phyloP scores from a whole-genome alignment of 225 moss, liverwort and hornwort genomes.

The Marchantia polymorpha region DNA sequence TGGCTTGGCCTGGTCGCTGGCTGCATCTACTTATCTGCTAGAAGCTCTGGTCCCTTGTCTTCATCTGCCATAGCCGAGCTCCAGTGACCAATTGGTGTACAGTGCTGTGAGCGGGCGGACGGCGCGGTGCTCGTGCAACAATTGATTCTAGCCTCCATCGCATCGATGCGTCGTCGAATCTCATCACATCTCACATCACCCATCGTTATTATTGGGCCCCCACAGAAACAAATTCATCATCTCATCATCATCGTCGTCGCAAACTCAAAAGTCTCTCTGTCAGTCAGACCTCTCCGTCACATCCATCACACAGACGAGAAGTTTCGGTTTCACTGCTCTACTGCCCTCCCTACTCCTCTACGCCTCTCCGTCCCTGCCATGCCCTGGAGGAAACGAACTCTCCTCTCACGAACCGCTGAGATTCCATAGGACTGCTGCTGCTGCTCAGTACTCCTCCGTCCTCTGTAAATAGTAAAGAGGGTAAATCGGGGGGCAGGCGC shows the following conservation, averaged over 20 bases:
- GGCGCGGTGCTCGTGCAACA: conserved; percentile 7
- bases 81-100: background rate
- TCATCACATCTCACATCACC: background rate
- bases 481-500: too few relatives aligned
- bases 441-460: too few relatives aligned
- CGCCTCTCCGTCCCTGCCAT: too few relatives aligned
- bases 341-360: too few relatives aligned
- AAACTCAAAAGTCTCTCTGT: too few relatives aligned
- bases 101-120: conserved; percentile 5
- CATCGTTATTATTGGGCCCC: background rate
- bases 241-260: background rate
- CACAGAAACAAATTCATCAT: background rate
- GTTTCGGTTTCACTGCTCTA: too few relatives aligned
- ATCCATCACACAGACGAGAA: too few relatives aligned
- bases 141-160: conserved; percentile 1
- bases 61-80: background rate
- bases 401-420: too few relatives aligned
- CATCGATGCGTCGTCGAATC: background rate
- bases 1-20: background rate
- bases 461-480: too few relatives aligned
- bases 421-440: too few relatives aligned
- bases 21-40: conserved; percentile 1
- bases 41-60: conserved; percentile 4
- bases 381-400: too few relatives aligned
- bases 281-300: too few relatives aligned